phyloP scores from a whole-genome alignment of 805 yeast species.

The Wickerhamomyces strasburgensis region DNA sequence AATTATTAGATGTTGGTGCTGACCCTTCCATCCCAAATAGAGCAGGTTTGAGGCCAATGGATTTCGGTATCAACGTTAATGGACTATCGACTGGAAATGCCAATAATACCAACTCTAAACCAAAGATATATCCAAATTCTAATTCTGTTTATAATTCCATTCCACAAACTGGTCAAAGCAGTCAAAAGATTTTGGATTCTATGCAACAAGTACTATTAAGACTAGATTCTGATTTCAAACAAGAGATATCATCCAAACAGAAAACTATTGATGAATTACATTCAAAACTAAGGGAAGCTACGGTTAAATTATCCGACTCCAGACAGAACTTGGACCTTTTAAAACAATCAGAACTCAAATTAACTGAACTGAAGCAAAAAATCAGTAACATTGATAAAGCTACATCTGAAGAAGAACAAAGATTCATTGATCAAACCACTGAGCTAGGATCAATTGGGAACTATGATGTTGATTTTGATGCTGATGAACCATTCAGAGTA shows the following conservation, averaged over 20 bases:
- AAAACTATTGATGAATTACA: constrained; percentile 48
- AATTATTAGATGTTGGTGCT: constrained; percentile 83
- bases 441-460: constrained; percentile 34
- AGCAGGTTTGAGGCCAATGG: constrained; percentile 80
- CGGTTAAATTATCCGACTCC: constrained; percentile 43
- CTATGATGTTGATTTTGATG: constrained; percentile 62
- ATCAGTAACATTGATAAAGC: constrained; percentile 57
- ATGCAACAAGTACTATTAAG: constrained; percentile 46
- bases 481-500: constrained; percentile 87
- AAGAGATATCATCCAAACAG: constrained; percentile 51
- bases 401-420: constrained; percentile 54
- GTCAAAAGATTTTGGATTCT: constrained; percentile 41
- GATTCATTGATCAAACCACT: constrained; percentile 41
- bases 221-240: constrained; percentile 54
- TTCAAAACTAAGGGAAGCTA: constrained; percentile 51
- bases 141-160: background rate
- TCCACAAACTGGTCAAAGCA: constrained; percentile 15
- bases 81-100: constrained; percentile 11
- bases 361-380: constrained; percentile 49
- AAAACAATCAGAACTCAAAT: constrained; percentile 36
- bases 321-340: constrained; percentile 49
- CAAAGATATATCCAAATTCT: background rate
- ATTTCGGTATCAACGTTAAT: constrained; percentile 66
- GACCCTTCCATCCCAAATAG: constrained; percentile 74
- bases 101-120: background rate